Evolutionary conservation across 2,329 filamentous ascomycete genomes (phyloP).

Genomic region (Colletotrichum australisinense): DNA sequence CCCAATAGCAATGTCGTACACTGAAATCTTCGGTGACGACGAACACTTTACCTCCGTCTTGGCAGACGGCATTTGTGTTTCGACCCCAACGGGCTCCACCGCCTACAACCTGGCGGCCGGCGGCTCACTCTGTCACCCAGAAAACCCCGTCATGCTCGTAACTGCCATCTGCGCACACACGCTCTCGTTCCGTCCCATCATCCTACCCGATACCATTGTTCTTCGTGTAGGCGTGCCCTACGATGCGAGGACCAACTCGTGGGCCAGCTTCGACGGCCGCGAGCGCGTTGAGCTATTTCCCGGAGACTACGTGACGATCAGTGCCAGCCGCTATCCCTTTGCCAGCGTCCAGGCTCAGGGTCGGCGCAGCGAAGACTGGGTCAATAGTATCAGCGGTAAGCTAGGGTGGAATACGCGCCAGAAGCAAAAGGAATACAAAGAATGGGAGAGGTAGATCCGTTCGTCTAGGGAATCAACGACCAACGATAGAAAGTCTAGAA

Average conservation of each 20-base stretch:
- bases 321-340: slow-evolving; percentile 83
- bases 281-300: slow-evolving; percentile 84
- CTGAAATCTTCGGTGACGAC: slow-evolving; percentile 93
- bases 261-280: slow-evolving; percentile 97
- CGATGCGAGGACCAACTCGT: slow-evolving; percentile 86
- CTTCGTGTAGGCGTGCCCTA: slow-evolving; percentile 95
- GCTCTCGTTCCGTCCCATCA: slow-evolving; percentile 94
- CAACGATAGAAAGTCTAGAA: background rate
- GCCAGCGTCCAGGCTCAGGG: slow-evolving; percentile 79
- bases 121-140: slow-evolving; percentile 94
- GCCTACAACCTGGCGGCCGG: slow-evolving; percentile 90
- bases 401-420: slow-evolving; percentile 85
- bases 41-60: slow-evolving; percentile 95
- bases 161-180: slow-evolving; percentile 97
- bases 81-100: slow-evolving; percentile 93
- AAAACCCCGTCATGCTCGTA: slow-evolving; percentile 95
- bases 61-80: slow-evolving; percentile 92
- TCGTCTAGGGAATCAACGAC: background rate
- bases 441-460: slow-evolving; percentile 53
- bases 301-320: slow-evolving; percentile 88
- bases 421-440: slow-evolving; percentile 74
- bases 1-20: slow-evolving; percentile 82
- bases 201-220: slow-evolving; percentile 95
- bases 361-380: slow-evolving; percentile 80
- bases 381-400: slow-evolving; percentile 83